A percentile compares a stretch with the other conserved stretches of the same genome.
phyloP scores from a whole-genome alignment of 768 basidiomycete genomes.

The Tylopilus rubrobrunneus region DNA sequence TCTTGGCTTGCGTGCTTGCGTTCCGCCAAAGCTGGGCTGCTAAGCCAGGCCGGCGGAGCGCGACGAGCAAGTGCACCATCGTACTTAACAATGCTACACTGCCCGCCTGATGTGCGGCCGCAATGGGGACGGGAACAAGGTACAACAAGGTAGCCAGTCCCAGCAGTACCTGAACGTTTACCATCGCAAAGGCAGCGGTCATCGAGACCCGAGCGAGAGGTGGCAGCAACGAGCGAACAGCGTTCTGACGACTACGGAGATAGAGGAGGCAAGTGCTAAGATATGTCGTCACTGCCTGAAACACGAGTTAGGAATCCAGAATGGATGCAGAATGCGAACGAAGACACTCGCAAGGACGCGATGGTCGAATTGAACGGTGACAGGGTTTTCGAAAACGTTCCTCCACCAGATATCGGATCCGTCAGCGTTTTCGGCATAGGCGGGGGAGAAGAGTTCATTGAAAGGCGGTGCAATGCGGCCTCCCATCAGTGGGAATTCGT shows the following conservation, averaged over 20 bases:
- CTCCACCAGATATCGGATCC: conserved; percentile 88
- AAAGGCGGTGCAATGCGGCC: conserved; percentile 76
- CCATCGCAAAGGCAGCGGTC: conserved; percentile 68
- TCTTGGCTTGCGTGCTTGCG: conserved; percentile 22
- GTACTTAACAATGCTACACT: conserved; percentile 84
- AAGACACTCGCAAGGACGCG: conserved; percentile 70
- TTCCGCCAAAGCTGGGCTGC: conserved; percentile 63
- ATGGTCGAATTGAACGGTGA: conserved; percentile 96
- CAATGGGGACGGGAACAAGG: conserved; percentile 88
- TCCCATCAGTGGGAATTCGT: conserved; percentile 97
- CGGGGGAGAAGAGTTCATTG: conserved; percentile 74
- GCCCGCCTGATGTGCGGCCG: conserved; percentile 93
- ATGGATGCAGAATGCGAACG: background rate
- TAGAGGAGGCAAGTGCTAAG: conserved; percentile 61
- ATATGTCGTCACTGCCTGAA: conserved; percentile 84
- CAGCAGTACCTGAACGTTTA: conserved; percentile 75
- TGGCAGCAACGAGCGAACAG: conserved; percentile 49
- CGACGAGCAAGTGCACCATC: conserved; percentile 71
- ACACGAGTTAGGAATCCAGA: background rate
- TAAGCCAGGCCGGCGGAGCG: conserved; percentile 63
- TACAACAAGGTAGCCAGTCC: conserved; percentile 83
- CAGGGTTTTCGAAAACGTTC: conserved; percentile 96
- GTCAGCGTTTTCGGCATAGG: conserved; percentile 68
- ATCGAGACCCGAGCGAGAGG: conserved; percentile 52
- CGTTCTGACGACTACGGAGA: conserved; percentile 50